phyloP scores from a whole-genome alignment of 2,329 filamentous ascomycete species.

The Ophiosphaerella narmari region DNA sequence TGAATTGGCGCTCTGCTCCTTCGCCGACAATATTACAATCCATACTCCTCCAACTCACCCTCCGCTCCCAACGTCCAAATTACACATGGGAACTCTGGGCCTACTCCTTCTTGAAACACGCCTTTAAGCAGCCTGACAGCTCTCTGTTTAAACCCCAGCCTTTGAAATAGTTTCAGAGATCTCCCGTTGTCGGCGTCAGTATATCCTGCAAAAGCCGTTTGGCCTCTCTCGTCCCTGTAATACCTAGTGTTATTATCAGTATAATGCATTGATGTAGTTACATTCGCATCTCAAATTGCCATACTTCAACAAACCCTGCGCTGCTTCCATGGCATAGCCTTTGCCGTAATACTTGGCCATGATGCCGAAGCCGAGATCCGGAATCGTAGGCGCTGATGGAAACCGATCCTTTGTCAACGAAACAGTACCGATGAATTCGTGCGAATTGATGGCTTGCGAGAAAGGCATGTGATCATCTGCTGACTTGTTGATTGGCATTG shows the following conservation, averaged over 20 bases:
- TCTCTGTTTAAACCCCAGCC: conserved; percentile 23
- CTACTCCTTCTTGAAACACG: conserved; percentile 1
- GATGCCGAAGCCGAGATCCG: conserved; percentile 29
- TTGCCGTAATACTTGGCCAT: conserved; percentile 12
- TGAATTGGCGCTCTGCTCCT: too few relatives aligned
- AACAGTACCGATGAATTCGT: conserved; percentile 20
- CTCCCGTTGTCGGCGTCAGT: conserved; percentile 19
- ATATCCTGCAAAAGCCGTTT: conserved; percentile 17
- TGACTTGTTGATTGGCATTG: not conserved
- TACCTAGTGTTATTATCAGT: not conserved
- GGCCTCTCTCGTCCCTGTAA: conserved; percentile 7
- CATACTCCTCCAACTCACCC: not conserved
- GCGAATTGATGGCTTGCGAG: not conserved
- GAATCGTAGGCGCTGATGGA: conserved; percentile 19
- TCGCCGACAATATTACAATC: too few relatives aligned
- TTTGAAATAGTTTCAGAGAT: conserved; percentile 21
- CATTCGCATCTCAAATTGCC: not conserved
- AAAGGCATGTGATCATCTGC: not conserved
- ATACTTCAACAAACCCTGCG: conserved; percentile 11
- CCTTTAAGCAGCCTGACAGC: conserved; percentile 14
- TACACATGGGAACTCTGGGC: not conserved
- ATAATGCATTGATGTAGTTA: not conserved
- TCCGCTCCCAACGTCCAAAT: conserved; percentile 15
- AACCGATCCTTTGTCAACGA: conserved; percentile 29
- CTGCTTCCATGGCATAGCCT: conserved; percentile 29